Evolutionary conservation across 805 yeast genomes (phyloP), one percentile per base, ranked within the genome.

Genomic region (Monosporozyma aerobia): DNA sequence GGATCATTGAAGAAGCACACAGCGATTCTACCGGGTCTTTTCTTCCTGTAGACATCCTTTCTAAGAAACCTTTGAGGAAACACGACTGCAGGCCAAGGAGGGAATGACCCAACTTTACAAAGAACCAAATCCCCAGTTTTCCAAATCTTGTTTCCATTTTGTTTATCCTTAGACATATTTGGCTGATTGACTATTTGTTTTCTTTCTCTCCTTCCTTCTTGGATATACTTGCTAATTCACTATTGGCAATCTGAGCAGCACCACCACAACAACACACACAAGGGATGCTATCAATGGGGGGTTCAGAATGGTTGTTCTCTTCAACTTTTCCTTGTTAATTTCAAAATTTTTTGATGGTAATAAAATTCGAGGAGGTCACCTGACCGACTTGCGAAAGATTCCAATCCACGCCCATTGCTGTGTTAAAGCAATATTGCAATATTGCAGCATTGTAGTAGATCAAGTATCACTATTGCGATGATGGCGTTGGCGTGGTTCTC

Each of bases 1-100:
- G 69, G 65, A 53, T 67, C 71, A 49, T 64, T 64, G 52, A 67
- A 67, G 54, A 67, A 67, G 48, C 69, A 64, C n/a, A 67, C 69
- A 5, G 68, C 69, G 9, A 64, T 61, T 44, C 63, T 57, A 22
- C 59, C 57, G 2, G 59, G 52, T 50, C 60, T 61, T 39, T 62
- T 51, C 44, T 63, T 60, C 4, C 59, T 57, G 41, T 60, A 60
- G 3, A 67, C 70, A 48, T 65, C 68, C 8, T 57, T 56, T 47
- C 67, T 56, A n/a, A 66, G 57, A 37, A 65, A 55, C 37, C 64
- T 53, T 47, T 63, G 68, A 10, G 71, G 71, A 32, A 64, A 63
- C 3, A 67, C 65, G 3, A 67, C 67, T 7, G 70, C 69, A 1
- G 71, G 71, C 71, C 71, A 67, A 8, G 69, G 69, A 3, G 68